Evolutionary conservation across 257 asterid genomes (phyloP).

Genomic region (Sherardia arvensis): DNA sequence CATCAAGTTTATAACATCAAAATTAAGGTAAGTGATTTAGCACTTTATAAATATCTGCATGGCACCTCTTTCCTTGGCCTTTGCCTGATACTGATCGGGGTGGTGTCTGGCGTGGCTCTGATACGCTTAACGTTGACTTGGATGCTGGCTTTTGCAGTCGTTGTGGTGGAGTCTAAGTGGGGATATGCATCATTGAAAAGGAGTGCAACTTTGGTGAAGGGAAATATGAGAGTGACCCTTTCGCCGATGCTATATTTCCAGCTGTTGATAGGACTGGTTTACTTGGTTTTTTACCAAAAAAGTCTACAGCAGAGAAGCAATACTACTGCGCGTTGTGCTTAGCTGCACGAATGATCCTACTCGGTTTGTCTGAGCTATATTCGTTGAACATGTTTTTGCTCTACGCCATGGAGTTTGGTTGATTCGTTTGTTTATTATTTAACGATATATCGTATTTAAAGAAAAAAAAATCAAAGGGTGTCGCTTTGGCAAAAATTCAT

Average conservation of each 20-base stretch:
- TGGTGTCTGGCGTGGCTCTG: neutral
- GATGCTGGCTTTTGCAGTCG: neutral
- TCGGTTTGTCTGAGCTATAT: neutral
- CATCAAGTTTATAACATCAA: no score
- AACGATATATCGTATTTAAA: no score
- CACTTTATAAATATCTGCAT: neutral
- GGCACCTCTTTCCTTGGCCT: neutral
- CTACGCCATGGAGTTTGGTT: no score
- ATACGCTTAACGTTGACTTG: neutral
- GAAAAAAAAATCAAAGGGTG: no score
- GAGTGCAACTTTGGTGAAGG: neutral
- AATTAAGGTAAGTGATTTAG: no score
- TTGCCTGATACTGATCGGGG: neutral
- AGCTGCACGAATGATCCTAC: neutral
- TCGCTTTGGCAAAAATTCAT: no score
- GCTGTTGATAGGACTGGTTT: neutral
- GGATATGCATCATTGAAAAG: neutral
- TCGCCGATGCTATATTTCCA: neutral
- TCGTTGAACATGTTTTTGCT: no score
- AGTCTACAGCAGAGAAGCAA: neutral
- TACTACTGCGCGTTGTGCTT: neutral
- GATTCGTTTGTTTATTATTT: no score
- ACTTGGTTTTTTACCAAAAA: neutral
- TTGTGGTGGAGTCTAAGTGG: neutral
- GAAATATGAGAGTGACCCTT: neutral